Percentiles rank a stretch among this genome's conserved stretches.
phyloP scores from a whole-genome alignment of 768 basidiomycete genomes.

The Podaxis mareebaensis region DNA sequence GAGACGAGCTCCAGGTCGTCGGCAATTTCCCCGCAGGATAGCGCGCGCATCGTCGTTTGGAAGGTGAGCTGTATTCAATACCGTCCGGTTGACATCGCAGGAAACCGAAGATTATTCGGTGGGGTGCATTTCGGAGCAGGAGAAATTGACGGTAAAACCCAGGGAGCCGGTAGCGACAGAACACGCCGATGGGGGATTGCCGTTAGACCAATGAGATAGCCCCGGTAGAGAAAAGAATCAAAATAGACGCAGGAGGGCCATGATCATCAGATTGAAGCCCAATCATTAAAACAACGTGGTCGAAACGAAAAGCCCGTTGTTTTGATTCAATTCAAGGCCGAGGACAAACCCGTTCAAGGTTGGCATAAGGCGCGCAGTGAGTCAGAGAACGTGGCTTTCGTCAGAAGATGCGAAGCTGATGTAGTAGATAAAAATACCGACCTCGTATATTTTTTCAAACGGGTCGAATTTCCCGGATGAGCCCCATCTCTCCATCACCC shows the following conservation, averaged over 20 bases:
- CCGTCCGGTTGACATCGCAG: neutral
- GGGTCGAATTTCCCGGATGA: conserved; percentile 66
- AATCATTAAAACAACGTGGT: conserved; percentile 10
- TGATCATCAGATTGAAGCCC: neutral
- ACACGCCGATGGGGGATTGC: neutral
- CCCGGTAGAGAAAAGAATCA: neutral
- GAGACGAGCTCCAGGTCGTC: conserved; percentile 61
- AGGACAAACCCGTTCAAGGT: neutral
- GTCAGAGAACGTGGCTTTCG: conserved; percentile 11
- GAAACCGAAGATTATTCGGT: neutral
- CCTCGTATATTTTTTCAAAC: conserved; percentile 70
- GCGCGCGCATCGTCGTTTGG: conserved; percentile 68
- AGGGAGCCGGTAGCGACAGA: neutral
- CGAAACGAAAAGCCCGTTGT: conserved; percentile 1
- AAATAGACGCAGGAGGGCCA: conserved; percentile 3
- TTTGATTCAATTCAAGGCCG: conserved; percentile 1
- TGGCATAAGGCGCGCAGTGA: neutral
- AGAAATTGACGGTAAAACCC: conserved; percentile 11
- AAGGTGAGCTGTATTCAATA: conserved; percentile 55
- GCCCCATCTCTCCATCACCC: conserved; percentile 66
- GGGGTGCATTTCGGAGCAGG: conserved; percentile 13
- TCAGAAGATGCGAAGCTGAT: conserved; percentile 8
- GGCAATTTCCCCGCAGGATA: conserved; percentile 70
- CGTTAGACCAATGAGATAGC: neutral
- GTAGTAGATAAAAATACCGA: conserved; percentile 30